phyloP scores from a whole-genome alignment of 148 eudicot genomes.

The Rhododendron williamsianum region DNA sequence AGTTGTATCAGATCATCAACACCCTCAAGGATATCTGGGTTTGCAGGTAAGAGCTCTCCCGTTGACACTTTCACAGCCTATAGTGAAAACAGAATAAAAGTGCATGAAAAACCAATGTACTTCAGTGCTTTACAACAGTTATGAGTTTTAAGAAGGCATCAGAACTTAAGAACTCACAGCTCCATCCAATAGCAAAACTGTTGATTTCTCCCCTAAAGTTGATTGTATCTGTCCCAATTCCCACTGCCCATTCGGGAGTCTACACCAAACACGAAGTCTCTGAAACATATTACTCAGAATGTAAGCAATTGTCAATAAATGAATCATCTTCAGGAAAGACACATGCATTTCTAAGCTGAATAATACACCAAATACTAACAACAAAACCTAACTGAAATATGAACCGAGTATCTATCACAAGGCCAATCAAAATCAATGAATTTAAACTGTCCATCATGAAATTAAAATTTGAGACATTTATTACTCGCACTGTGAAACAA shows the following conservation, averaged over 20 bases:
- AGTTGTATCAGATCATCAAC: slow-evolving; percentile 92
- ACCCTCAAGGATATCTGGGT: slow-evolving; percentile 83
- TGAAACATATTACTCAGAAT: slow-evolving; percentile 29
- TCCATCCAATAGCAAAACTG: slow-evolving; percentile 52
- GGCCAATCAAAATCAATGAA: not conserved
- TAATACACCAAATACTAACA: not conserved
- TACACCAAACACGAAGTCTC: slow-evolving; percentile 93
- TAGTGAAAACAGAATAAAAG: slow-evolving; percentile 18
- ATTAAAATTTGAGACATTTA: not conserved
- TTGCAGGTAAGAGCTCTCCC: slow-evolving; percentile 76
- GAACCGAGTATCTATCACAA: not conserved
- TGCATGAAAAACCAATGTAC: slow-evolving; percentile 5
- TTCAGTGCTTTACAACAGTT: slow-evolving; percentile 6
- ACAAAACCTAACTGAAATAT: not conserved
- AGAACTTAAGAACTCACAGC: slow-evolving; percentile 51
- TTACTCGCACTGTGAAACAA: not conserved
- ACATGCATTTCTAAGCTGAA: not conserved
- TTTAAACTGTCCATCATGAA: not conserved
- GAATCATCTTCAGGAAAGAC: not conserved
- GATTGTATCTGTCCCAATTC: slow-evolving; percentile 68
- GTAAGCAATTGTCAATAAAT: slow-evolving; percentile 12
- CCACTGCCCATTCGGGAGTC: slow-evolving; percentile 58
- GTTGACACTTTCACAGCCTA: slow-evolving; percentile 58
- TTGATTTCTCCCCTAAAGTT: slow-evolving; percentile 56
- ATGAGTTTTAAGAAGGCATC: slow-evolving; percentile 4